These are phyloP conservation scores for Paramecium sexaurelia DNA, from an alignment of 73 alveolate species.

Conservation along the genomic window DNA sequence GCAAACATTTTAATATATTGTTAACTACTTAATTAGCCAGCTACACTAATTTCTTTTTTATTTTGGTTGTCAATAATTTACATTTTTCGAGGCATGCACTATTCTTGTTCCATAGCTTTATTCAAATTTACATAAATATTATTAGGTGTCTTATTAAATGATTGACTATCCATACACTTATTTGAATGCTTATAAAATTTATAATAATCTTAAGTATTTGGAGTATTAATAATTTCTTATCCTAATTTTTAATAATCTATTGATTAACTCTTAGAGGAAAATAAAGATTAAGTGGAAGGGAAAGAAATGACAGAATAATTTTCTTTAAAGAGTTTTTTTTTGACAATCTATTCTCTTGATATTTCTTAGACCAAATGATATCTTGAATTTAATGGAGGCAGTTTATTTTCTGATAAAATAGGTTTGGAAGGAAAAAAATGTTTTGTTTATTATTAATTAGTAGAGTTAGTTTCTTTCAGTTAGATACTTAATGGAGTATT, in stretches of 20 bases:
- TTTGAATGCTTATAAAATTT: not conserved
- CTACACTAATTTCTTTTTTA: not conserved
- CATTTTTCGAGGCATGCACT: constrained; percentile 38
- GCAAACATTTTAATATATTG: constrained; percentile 42
- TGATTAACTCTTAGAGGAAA: not conserved
- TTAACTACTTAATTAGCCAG: not conserved
- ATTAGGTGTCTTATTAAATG: not conserved
- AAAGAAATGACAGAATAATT: not conserved
- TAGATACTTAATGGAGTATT: not conserved
- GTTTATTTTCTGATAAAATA: not conserved
- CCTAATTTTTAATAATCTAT: not conserved
- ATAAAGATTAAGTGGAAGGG: not conserved
- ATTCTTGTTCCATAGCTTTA: not conserved
- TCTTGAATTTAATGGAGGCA: not conserved
- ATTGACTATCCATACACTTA: not conserved
- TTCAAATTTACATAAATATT: not conserved
- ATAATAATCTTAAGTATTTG: constrained; percentile 13
- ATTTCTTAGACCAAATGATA: not conserved
- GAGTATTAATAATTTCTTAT: not conserved
- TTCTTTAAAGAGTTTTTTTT: not conserved
- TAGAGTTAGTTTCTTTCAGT: constrained; percentile 19
- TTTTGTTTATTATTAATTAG: not conserved
- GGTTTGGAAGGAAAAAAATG: not conserved
- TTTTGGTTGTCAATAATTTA: not conserved
- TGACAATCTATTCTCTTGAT: not conserved